Conservation (phyloP, 345 rosid species). For the Turritis glabra region DNA sequence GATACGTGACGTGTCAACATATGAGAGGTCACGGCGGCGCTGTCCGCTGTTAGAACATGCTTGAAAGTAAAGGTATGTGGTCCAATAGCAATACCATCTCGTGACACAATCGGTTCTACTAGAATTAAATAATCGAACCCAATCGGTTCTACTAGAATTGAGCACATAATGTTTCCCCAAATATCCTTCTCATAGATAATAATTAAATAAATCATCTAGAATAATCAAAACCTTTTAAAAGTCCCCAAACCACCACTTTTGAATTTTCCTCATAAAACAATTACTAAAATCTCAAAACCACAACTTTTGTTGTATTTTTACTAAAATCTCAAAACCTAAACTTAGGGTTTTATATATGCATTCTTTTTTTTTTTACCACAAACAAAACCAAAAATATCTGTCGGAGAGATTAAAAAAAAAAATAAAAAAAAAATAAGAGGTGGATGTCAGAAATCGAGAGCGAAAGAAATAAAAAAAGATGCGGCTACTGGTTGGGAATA, state of each 20-base stretch:
- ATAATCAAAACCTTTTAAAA: background rate
- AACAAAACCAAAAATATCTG: constrained; percentile 29
- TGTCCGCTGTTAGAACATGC: constrained; percentile 18
- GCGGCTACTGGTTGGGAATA: constrained; percentile 44
- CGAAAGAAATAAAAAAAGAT: constrained; percentile 25
- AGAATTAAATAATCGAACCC: background rate
- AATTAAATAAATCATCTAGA: background rate
- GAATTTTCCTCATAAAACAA: background rate
- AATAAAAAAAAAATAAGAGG: constrained; percentile 29
- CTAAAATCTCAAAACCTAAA: constrained; percentile 23
- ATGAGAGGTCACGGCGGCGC: background rate
- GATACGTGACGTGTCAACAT: constrained; percentile 2
- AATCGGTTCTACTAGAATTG: constrained; percentile 10
- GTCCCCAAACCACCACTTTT: background rate
- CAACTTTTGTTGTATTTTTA: constrained; percentile 9
- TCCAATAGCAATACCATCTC: constrained; percentile 27
- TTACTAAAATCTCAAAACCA: constrained; percentile 2
- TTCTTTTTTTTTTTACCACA: background rate
- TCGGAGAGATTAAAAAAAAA: constrained; percentile 18
- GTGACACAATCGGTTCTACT: constrained; percentile 14
- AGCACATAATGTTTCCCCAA: background rate
- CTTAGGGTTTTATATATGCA: background rate
- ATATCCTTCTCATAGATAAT: background rate
- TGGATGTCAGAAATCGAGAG: constrained; percentile 23
- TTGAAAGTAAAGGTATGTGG: constrained; percentile 25